These are phyloP conservation scores for Microthlaspi erraticum DNA, from an alignment of 345 rosid genomes.

Conservation along the genomic window DNA sequence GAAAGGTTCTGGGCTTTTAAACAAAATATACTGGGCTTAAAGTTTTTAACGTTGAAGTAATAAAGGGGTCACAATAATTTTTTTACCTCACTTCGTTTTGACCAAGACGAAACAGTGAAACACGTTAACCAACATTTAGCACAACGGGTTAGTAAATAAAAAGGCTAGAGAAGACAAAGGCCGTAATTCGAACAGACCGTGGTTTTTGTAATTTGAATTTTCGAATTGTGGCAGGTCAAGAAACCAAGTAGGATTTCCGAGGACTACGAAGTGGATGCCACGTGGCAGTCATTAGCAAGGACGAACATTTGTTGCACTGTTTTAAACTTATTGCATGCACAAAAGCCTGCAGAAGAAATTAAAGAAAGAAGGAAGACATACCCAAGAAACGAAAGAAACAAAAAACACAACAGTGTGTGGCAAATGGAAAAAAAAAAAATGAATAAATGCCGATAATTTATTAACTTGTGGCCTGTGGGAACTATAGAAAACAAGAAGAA, in stretches of 20 bases:
- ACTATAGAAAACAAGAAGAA: conserved; percentile 23
- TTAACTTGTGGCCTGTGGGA: background rate
- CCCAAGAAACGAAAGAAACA: background rate
- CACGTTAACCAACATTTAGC: background rate
- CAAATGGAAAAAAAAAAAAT: background rate
- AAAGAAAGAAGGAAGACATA: conserved; percentile 16
- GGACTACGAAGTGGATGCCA: conserved; percentile 8
- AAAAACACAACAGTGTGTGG: background rate
- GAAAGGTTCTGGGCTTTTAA: background rate
- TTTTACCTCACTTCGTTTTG: background rate
- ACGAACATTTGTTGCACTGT: background rate
- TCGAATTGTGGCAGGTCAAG: background rate
- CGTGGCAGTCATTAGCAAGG: conserved; percentile 22
- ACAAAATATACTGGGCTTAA: conserved; percentile 2
- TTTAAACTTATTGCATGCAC: conserved; percentile 20
- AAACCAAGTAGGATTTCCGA: background rate
- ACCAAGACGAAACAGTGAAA: background rate
- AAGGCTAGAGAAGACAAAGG: background rate
- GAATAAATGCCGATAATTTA: conserved; percentile 8
- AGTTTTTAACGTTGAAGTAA: background rate
- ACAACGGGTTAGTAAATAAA: background rate
- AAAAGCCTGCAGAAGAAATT: conserved; percentile 12
- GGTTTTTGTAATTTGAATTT: background rate
- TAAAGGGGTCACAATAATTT: no score
- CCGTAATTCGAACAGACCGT: background rate